Conservation (phyloP, 495 filamentous ascomycete species). For the Polyplosphaeria fusca region DNA sequence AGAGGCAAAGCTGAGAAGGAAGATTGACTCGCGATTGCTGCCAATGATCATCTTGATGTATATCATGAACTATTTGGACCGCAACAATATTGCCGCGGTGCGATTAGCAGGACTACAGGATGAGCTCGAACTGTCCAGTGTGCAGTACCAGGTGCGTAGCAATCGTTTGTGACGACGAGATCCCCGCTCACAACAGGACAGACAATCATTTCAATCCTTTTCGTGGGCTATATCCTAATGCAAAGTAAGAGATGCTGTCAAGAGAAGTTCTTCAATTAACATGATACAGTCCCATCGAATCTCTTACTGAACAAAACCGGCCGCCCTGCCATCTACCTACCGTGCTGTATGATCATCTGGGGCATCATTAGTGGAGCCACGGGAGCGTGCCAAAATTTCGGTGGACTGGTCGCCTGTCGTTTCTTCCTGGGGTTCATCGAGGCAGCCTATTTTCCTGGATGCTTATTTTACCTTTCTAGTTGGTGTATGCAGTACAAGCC, state of each 20-base stretch:
- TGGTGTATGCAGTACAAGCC: too few relatives aligned
- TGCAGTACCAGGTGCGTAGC: constrained; percentile 47
- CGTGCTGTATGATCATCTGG: constrained; percentile 52
- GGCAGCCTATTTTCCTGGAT: constrained; percentile 34
- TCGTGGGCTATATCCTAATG: constrained; percentile 62
- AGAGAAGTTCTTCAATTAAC: too few relatives aligned
- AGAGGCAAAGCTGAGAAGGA: constrained; percentile 51
- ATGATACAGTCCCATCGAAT: constrained; percentile 55
- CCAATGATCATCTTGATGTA: constrained; percentile 70
- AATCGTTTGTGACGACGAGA: not conserved
- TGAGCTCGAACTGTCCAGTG: constrained; percentile 48
- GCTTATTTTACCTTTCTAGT: constrained; percentile 49
- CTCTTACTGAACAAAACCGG: constrained; percentile 56
- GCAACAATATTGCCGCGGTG: constrained; percentile 58
- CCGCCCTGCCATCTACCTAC: constrained; percentile 40
- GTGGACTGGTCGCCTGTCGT: constrained; percentile 54
- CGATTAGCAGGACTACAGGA: constrained; percentile 52
- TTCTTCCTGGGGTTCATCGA: constrained; percentile 46
- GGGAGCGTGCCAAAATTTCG: constrained; percentile 49
- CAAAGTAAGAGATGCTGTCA: constrained; percentile 25
- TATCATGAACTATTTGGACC: constrained; percentile 78
- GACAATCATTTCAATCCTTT: constrained; percentile 65
- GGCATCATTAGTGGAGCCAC: constrained; percentile 51
- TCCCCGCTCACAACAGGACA: constrained; percentile 20
- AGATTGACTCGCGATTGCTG: constrained; percentile 62